phyloP scores from a whole-genome alignment of 116 monocot genomes.

The Cymodocea nodosa region DNA sequence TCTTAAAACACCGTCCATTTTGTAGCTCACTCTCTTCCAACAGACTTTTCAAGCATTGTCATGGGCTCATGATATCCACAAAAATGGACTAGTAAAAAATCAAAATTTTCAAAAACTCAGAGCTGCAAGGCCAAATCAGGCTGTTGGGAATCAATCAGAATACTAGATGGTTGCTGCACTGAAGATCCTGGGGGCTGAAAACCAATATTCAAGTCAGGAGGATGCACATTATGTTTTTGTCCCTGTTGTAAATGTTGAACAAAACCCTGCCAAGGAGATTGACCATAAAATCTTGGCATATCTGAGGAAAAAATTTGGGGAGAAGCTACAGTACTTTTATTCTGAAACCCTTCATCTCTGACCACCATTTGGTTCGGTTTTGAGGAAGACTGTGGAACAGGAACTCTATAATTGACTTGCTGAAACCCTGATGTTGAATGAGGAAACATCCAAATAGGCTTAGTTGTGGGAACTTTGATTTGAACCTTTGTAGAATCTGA shows the following conservation, averaged over 20 bases:
- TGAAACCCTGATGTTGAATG: slow-evolving; percentile 14
- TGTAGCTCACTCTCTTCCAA: too few relatives aligned
- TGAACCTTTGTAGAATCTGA: slow-evolving; percentile 9
- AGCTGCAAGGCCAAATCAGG: slow-evolving; percentile 94
- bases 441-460: slow-evolving; percentile 22
- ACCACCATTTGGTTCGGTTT: slow-evolving; percentile 14
- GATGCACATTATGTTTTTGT: slow-evolving; percentile 32
- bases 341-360: slow-evolving; percentile 22
- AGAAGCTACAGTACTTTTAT: slow-evolving; percentile 27
- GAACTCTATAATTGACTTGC: slow-evolving; percentile 11
- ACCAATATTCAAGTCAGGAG: slow-evolving; percentile 71
- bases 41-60: too few relatives aligned
- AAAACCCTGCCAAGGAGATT: slow-evolving; percentile 42
- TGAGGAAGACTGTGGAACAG: slow-evolving; percentile 8
- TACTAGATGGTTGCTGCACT: slow-evolving; percentile 39
- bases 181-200: slow-evolving; percentile 56
- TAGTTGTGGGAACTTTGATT: slow-evolving; percentile 16
- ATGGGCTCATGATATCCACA: too few relatives aligned
- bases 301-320: slow-evolving; percentile 39
- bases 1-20: too few relatives aligned
- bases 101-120: slow-evolving; percentile 9
- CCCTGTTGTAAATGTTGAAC: slow-evolving; percentile 21
- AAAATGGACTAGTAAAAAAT: too few relatives aligned
- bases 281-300: slow-evolving; percentile 20
- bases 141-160: slow-evolving; percentile 63